Conservation (phyloP, 2,329 filamentous ascomycete genomes). For the Paecilomyces fulvus region DNA sequence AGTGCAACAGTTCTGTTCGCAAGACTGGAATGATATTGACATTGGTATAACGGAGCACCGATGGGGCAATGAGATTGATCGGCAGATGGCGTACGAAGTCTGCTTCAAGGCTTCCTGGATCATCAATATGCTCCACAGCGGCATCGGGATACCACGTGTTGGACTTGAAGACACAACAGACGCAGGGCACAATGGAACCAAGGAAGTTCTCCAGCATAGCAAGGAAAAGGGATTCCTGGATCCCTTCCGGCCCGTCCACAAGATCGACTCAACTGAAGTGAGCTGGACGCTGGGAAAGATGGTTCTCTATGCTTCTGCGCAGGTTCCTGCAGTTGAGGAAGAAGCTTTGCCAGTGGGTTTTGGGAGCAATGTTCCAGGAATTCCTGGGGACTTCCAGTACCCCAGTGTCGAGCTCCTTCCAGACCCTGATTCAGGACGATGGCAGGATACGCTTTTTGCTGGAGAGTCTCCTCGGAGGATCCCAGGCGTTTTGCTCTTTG, state of each 20-base stretch:
- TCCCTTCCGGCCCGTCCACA: conserved; percentile 86
- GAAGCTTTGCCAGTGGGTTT: conserved; percentile 75
- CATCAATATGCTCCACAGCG: conserved; percentile 91
- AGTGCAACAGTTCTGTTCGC: conserved; percentile 76
- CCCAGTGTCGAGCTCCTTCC: conserved; percentile 42
- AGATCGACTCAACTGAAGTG: conserved; percentile 83
- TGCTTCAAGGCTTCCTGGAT: conserved; percentile 99
- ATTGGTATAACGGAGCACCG: conserved; percentile 55
- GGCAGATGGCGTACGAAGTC: conserved; percentile 69
- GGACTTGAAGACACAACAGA: conserved; percentile 59
- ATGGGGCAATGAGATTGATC: conserved; percentile 67
- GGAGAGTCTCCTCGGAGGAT: conserved; percentile 59
- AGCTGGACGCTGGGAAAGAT: conserved; percentile 98
- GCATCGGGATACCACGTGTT: conserved; percentile 83
- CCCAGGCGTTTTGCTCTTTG: conserved; percentile 67
- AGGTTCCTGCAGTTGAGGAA: conserved; percentile 59
- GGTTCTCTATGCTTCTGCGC: conserved; percentile 85
- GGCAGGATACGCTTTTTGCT: conserved; percentile 56
- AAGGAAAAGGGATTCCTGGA: conserved; percentile 70
- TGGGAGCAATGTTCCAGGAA: conserved; percentile 66
- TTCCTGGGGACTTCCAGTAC: conserved; percentile 73
- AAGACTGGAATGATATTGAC: conserved; percentile 71
- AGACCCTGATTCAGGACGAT: conserved; percentile 40
- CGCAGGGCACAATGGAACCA: conserved; percentile 60
- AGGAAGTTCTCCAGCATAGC: conserved; percentile 57